Percentiles rank a stretch among this genome's conserved stretches.
These are phyloP conservation scores for Cicer bijugum DNA, from an alignment of 306 rosid genomes.

Conservation along the genomic window DNA sequence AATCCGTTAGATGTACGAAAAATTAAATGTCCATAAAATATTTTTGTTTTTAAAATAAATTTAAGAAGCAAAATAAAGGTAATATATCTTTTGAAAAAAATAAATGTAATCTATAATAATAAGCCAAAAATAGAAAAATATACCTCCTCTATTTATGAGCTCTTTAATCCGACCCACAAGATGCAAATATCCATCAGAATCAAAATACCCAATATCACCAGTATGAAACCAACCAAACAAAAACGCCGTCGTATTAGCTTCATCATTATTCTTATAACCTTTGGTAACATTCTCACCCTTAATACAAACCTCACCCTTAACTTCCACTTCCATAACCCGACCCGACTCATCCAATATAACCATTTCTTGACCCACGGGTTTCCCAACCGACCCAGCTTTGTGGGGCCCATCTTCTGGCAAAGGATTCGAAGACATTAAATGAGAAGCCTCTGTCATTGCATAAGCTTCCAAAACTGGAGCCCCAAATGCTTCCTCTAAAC, in stretches of 20 bases:
- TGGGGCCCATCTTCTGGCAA: slow-evolving; percentile 75
- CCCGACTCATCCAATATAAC: slow-evolving; percentile 67
- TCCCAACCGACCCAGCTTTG: slow-evolving; percentile 89
- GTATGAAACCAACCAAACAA: slow-evolving; percentile 87
- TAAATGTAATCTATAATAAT: neutral
- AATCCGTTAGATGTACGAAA: too few relatives aligned
- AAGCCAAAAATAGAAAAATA: neutral
- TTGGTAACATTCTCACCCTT: slow-evolving; percentile 79
- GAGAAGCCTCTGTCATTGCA: slow-evolving; percentile 95
- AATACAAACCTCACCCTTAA: slow-evolving; percentile 76
- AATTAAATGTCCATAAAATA: too few relatives aligned
- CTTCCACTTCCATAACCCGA: slow-evolving; percentile 40
- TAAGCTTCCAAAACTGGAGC: slow-evolving; percentile 94
- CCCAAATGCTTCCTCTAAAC: slow-evolving; percentile 69
- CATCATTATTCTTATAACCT: slow-evolving; percentile 80
- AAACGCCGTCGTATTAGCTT: slow-evolving; percentile 68
- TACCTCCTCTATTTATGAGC: slow-evolving; percentile 96
- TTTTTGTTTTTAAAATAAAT: neutral
- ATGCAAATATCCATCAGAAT: slow-evolving; percentile 82
- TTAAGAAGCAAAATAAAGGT: neutral
- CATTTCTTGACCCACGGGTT: slow-evolving; percentile 80
- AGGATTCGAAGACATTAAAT: slow-evolving; percentile 81
- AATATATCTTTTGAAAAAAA: too few relatives aligned
- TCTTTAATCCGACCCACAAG: slow-evolving; percentile 97
- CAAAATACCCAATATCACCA: slow-evolving; percentile 80